Conservation (phyloP, 257 asterid species). For the Verbena officinalis region DNA sequence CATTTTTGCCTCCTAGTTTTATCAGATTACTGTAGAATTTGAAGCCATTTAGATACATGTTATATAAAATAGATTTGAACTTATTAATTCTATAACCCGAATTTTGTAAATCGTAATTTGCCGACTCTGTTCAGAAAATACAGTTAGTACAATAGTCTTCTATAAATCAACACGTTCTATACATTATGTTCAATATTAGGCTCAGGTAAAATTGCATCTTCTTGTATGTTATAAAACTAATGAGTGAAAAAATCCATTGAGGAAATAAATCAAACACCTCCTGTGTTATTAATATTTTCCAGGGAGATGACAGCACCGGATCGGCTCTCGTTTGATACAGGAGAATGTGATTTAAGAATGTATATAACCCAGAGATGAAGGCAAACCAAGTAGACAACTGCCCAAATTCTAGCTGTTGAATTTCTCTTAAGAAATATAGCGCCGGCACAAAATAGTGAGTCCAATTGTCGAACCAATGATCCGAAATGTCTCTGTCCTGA, state of each 20-base stretch:
- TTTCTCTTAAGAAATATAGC: slow-evolving; percentile 68
- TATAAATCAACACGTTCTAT: slow-evolving; percentile 8
- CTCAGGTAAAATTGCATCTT: background rate
- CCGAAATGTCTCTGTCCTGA: slow-evolving; percentile 81
- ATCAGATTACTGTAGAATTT: background rate
- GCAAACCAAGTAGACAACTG: slow-evolving; percentile 66
- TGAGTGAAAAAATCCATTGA: background rate
- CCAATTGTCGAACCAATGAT: slow-evolving; percentile 76
- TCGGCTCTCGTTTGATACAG: slow-evolving; percentile 56
- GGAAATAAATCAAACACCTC: slow-evolving; percentile 45
- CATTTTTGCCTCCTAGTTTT: background rate
- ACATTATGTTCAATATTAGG: slow-evolving; percentile 11
- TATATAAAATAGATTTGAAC: background rate
- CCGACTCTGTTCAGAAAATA: background rate
- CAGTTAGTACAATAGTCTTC: background rate
- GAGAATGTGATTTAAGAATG: slow-evolving; percentile 68
- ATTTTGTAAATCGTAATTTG: background rate
- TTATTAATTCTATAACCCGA: background rate
- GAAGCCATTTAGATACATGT: background rate
- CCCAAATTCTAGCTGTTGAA: slow-evolving; percentile 72
- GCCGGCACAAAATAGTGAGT: slow-evolving; percentile 75
- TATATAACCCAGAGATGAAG: slow-evolving; percentile 91
- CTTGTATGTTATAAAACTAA: background rate
- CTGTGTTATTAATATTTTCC: slow-evolving; percentile 82
- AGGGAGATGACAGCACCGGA: slow-evolving; percentile 70